Evolutionary conservation across 495 filamentous ascomycete species (phyloP).

Genomic region (Elasticomyces elasticus): DNA sequence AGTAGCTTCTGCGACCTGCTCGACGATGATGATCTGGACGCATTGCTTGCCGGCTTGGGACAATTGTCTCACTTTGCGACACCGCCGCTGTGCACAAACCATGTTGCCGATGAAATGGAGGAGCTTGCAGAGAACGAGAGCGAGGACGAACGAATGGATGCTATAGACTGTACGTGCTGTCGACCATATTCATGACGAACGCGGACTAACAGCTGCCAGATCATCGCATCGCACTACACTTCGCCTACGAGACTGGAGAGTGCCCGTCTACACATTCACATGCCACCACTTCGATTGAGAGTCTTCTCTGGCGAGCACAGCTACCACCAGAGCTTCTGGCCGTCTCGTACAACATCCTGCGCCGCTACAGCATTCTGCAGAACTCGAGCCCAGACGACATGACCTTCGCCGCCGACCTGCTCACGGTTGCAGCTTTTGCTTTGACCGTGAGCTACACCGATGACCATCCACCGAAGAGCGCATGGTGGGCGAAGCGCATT

Average conservation of each 20-base stretch:
- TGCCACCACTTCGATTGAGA: not conserved
- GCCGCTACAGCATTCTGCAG: not conserved
- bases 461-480: not conserved
- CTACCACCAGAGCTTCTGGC: not conserved
- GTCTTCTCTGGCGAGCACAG: not conserved
- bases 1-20: conserved; percentile 12
- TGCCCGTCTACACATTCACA: not conserved
- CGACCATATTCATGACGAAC: not conserved
- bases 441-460: not conserved
- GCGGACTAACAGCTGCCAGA: not conserved
- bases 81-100: not conserved
- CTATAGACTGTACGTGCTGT: not conserved
- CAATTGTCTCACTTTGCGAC: conserved; percentile 4
- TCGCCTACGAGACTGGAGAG: not conserved
- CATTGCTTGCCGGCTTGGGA: conserved; percentile 5
- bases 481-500: not conserved
- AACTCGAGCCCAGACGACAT: not conserved
- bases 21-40: conserved; percentile 12
- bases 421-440: not conserved
- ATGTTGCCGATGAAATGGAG: not conserved
- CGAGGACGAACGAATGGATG: not conserved
- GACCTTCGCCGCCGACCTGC: not conserved
- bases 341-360: conserved; percentile 6
- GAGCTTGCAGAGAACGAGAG: not conserved
- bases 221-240: not conserved